phyloP scores from a whole-genome alignment of 1,284 basidiomycete species.

The Chiua sp. region DNA sequence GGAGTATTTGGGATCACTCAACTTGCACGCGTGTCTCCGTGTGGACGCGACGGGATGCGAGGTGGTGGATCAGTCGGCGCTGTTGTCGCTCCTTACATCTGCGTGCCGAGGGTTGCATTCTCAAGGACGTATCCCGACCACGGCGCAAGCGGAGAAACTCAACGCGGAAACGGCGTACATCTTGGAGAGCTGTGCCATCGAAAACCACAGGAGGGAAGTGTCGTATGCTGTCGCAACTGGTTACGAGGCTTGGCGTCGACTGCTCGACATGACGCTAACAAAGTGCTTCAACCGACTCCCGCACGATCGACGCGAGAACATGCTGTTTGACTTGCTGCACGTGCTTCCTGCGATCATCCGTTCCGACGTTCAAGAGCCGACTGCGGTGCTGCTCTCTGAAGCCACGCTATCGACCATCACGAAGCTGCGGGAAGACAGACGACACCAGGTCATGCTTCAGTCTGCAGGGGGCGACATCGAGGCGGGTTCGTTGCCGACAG shows the following conservation, averaged over 20 bases:
- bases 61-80: slow-evolving; percentile 76
- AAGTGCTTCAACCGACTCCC: slow-evolving; percentile 86
- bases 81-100: slow-evolving; percentile 68
- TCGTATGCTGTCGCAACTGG: slow-evolving; percentile 71
- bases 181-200: slow-evolving; percentile 80
- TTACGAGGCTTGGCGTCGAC: slow-evolving; percentile 82
- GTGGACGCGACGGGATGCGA: slow-evolving; percentile 79
- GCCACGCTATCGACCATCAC: slow-evolving; percentile 83
- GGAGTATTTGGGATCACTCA: slow-evolving; percentile 71
- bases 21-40: slow-evolving; percentile 78
- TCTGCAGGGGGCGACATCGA: slow-evolving; percentile 66
- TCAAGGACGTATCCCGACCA: slow-evolving; percentile 70
- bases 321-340: slow-evolving; percentile 88
- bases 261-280: slow-evolving; percentile 83
- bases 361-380: slow-evolving; percentile 68
- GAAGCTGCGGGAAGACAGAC: slow-evolving; percentile 80
- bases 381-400: slow-evolving; percentile 83
- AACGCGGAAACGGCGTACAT: slow-evolving; percentile 77
- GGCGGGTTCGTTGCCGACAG: slow-evolving; percentile 74
- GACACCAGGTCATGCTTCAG: slow-evolving; percentile 68
- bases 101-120: slow-evolving; percentile 67
- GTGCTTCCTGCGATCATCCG: slow-evolving; percentile 72
- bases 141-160: slow-evolving; percentile 71
- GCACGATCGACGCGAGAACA: slow-evolving; percentile 80
- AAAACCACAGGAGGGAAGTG: slow-evolving; percentile 88